Evolutionary conservation across 2,329 filamentous ascomycete species (phyloP), one percentile per base, ranked within the genome.

Genomic region (Paramyrothecium roridum): DNA sequence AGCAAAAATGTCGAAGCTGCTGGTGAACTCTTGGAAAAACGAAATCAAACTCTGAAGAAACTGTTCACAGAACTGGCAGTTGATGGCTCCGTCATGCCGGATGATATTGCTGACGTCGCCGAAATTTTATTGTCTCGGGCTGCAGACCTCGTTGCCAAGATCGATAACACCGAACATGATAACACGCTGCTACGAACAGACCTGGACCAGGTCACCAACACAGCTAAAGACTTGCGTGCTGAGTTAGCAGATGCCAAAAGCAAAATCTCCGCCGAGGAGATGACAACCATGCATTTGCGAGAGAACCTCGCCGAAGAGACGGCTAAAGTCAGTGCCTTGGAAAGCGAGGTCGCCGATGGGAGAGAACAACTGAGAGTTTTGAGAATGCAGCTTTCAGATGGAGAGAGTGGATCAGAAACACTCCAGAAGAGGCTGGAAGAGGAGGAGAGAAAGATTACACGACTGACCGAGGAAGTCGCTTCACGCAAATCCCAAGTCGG

Each of bases 371-470:
- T 96, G 21, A 82, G 80, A 55, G 77, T 82, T 26, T 75, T 96
- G 21, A 84, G 90, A 55, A 76, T 78, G 17, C 89, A 88, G 68
- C 87, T 96, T 66, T 85, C 89, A 1, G 89, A 93, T 60, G 92
- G 91, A 17, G 91, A 95, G 70, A 92, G 87, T 3, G 91, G 91
- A 6, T 92, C 91, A 0, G 90, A 93, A 70, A 86, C 84, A 26
- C 74, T 96, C 54, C 86, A 89, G 54, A 88, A 87, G 70, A 84
- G 86, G 54, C 79, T 96, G 3, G 84, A 87, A 46, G 89, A 91
- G 55, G 88, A 92, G 64, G 91, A 96, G 70, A 79, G 77, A 56
- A 90, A 86, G 69, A 82, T 90, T 3, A 81, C 82, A 21, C 80
- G 78, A 13, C 74, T 96, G 26, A 82, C 84, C 2, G 84, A 90